Evolutionary conservation across 106 monocot genomes (phyloP).

Genomic region (Dendrobium officinale): DNA sequence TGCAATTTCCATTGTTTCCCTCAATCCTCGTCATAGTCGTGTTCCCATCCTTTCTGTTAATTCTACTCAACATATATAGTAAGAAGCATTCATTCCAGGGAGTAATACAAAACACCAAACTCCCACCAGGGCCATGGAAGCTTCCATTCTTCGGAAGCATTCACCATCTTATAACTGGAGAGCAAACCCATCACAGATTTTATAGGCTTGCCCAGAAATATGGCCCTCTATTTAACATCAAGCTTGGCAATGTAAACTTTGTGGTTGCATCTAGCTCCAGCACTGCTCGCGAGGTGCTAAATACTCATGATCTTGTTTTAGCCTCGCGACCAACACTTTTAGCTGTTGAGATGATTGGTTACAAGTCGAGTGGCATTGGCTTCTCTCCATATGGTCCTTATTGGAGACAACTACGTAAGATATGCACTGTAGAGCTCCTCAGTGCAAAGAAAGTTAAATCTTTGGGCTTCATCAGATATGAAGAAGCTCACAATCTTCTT

Average conservation of each 20-base stretch:
- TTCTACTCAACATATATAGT: too few relatives aligned
- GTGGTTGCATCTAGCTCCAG: not conserved
- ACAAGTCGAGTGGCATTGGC: not conserved
- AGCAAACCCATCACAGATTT: not conserved
- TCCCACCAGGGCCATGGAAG: slow-evolving; percentile 14
- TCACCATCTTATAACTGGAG: slow-evolving; percentile 11
- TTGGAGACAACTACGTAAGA: slow-evolving; percentile 5
- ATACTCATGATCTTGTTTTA: slow-evolving; percentile 9
- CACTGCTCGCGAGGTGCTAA: slow-evolving; percentile 6
- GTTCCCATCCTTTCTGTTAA: too few relatives aligned
- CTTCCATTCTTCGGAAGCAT: slow-evolving; percentile 21
- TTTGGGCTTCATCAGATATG: not conserved
- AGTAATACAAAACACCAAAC: not conserved
- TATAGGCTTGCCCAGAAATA: slow-evolving; percentile 1
- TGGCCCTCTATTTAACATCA: slow-evolving; percentile 15
- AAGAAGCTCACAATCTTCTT: not conserved
- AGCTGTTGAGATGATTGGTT: not conserved
- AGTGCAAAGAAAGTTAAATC: not conserved
- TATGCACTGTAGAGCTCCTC: not conserved
- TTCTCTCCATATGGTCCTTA: not conserved
- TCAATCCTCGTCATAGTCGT: too few relatives aligned
- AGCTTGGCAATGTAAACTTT: slow-evolving; percentile 11
- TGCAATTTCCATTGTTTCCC: too few relatives aligned
- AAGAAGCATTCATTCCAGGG: too few relatives aligned
- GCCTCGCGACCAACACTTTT: not conserved